These are phyloP conservation scores for Boletus rubropictus DNA, from an alignment of 768 basidiomycete genomes.

Conservation along the genomic window DNA sequence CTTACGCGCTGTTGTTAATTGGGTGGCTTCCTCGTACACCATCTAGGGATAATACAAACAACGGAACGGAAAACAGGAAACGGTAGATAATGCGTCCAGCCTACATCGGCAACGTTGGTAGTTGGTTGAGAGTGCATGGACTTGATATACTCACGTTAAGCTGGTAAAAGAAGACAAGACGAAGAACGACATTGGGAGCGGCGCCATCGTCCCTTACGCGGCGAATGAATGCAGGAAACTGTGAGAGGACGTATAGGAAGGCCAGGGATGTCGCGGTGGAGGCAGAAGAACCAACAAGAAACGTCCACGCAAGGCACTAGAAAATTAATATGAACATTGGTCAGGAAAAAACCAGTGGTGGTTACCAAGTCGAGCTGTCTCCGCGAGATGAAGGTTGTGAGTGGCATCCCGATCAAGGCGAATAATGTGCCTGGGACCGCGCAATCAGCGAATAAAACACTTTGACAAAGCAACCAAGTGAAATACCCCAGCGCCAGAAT, in stretches of 20 bases:
- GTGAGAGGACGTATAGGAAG: constrained; percentile 66
- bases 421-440: constrained; percentile 49
- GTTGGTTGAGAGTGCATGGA: background rate
- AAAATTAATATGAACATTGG: constrained; percentile 9
- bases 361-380: constrained; percentile 52
- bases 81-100: constrained; percentile 68
- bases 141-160: constrained; percentile 54
- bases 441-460: constrained; percentile 11
- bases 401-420: constrained; percentile 66
- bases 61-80: constrained; percentile 65
- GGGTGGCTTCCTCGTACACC: constrained; percentile 46
- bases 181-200: constrained; percentile 65
- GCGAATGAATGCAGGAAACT: constrained; percentile 66
- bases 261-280: constrained; percentile 61
- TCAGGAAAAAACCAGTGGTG: background rate
- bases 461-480: background rate
- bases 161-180: constrained; percentile 69
- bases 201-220: constrained; percentile 71
- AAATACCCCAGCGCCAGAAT: constrained; percentile 61
- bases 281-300: constrained; percentile 62
- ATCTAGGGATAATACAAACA: constrained; percentile 63
- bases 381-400: constrained; percentile 58
- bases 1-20: constrained; percentile 54
- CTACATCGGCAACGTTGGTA: constrained; percentile 30
- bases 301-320: constrained; percentile 70